Evolutionary conservation across 805 yeast species (phyloP).

Genomic region (Yarrowia sp.): DNA sequence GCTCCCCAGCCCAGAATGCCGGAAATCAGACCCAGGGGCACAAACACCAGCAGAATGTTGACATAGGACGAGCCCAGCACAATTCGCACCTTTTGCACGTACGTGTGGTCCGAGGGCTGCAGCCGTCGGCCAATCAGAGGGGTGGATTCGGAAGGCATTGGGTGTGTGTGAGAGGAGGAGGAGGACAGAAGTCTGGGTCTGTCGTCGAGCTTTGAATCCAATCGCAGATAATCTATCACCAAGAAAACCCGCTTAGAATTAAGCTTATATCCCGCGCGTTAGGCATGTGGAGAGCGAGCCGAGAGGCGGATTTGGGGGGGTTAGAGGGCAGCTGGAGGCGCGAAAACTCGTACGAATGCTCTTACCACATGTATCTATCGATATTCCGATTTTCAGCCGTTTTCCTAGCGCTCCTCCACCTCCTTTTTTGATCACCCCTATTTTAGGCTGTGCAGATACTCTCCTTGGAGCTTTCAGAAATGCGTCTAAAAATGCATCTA

Average conservation of each 20-base stretch:
- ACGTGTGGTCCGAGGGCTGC: constrained; percentile 23
- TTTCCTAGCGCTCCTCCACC: background rate
- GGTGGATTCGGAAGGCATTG: constrained; percentile 24
- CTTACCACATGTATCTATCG: background rate
- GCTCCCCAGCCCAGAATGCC: constrained; percentile 66
- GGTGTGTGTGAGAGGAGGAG: background rate
- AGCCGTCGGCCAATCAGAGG: constrained; percentile 39
- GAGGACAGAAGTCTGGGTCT: background rate
- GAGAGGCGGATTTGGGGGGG: background rate
- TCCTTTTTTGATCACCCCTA: background rate
- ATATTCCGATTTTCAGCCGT: background rate
- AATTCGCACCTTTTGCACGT: constrained; percentile 36
- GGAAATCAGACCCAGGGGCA: constrained; percentile 86
- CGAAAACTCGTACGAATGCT: background rate
- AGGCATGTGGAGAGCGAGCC: background rate
- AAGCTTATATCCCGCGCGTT: constrained; percentile 31
- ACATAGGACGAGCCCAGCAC: constrained; percentile 63
- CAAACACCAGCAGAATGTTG: constrained; percentile 77
- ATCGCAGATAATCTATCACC: constrained; percentile 2
- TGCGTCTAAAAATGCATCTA: background rate
- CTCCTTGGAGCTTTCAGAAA: background rate
- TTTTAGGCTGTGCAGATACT: background rate
- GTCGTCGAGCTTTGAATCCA: constrained; percentile 3
- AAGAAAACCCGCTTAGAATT: constrained; percentile 20
- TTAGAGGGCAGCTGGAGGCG: background rate